Evolutionary conservation across 2,329 filamentous ascomycete species (phyloP).

Genomic region (Paracorniculantispora psalliotae): DNA sequence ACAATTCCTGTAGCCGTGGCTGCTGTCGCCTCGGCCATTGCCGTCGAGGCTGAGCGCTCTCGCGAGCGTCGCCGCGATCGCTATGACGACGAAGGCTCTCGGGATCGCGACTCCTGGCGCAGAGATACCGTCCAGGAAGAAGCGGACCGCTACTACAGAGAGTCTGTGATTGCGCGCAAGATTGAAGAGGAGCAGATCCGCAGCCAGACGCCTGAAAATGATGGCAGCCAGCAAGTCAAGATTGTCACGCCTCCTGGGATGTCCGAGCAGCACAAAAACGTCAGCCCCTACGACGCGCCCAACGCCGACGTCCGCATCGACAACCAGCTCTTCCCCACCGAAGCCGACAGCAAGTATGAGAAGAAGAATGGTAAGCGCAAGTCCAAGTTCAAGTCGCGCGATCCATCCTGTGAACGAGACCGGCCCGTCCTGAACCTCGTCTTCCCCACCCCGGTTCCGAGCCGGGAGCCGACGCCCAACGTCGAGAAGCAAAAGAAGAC

Average conservation of each 20-base stretch:
- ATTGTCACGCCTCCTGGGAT: slow-evolving; percentile 51
- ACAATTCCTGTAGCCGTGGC: slow-evolving; percentile 45
- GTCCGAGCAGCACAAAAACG: slow-evolving; percentile 30
- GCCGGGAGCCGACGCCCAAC: slow-evolving; percentile 16
- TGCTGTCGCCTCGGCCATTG: slow-evolving; percentile 43
- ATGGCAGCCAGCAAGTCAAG: slow-evolving; percentile 32
- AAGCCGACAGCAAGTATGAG: slow-evolving; percentile 38
- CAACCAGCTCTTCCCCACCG: slow-evolving; percentile 50
- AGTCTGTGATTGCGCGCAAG: slow-evolving; percentile 48
- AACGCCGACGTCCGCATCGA: slow-evolving; percentile 62
- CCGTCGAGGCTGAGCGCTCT: slow-evolving; percentile 35
- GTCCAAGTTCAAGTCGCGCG: slow-evolving; percentile 38
- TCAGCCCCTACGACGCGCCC: slow-evolving; percentile 51
- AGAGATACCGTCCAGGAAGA: slow-evolving; percentile 50
- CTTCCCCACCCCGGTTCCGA: slow-evolving; percentile 52
- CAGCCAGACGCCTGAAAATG: slow-evolving; percentile 42
- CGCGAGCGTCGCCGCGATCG: slow-evolving; percentile 28
- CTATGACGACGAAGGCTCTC: slow-evolving; percentile 30
- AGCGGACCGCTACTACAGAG: slow-evolving; percentile 54
- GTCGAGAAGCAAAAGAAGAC: slow-evolving; percentile 15
- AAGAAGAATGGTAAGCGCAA: slow-evolving; percentile 22
- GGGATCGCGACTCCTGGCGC: slow-evolving; percentile 24
- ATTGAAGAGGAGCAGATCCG: slow-evolving; percentile 50
- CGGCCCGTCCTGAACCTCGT: slow-evolving; percentile 58
- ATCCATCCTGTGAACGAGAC: slow-evolving; percentile 50